A percentile compares a stretch with the other conserved stretches of the same genome.
Conservation (phyloP, 2,329 filamentous ascomycete species). For the Diatrype stigma region DNA sequence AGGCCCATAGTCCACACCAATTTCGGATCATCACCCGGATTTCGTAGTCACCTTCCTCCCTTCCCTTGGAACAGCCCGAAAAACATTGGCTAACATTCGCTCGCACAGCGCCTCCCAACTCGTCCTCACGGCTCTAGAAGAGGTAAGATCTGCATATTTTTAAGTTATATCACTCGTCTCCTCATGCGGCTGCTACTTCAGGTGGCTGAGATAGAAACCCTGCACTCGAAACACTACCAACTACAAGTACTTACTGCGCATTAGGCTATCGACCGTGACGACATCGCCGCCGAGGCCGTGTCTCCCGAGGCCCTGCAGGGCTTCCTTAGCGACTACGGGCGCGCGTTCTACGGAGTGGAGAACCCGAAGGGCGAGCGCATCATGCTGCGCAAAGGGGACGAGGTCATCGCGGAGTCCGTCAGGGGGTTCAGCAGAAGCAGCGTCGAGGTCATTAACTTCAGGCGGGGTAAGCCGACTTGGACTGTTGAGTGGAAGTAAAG, state of each 20-base stretch:
- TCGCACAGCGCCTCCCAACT: conserved; percentile 35
- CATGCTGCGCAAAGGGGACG: conserved; percentile 18
- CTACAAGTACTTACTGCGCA: too few species aligned
- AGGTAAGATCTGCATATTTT: conserved; percentile 6
- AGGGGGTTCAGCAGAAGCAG: conserved; percentile 39
- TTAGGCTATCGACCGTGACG: conserved; percentile 30
- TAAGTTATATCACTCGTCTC: background rate
- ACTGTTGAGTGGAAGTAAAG: conserved; percentile 40
- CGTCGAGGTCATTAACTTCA: conserved; percentile 62
- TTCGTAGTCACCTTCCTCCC: background rate
- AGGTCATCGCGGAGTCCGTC: conserved; percentile 51
- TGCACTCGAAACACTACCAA: too few species aligned
- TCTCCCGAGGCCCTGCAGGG: conserved; percentile 24
- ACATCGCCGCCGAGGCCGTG: conserved; percentile 24
- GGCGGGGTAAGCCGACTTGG: conserved; percentile 59
- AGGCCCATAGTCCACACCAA: background rate
- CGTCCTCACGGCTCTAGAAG: conserved; percentile 54
- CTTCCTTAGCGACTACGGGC: conserved; percentile 27
- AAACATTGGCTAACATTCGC: background rate
- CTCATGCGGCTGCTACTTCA: too few species aligned
- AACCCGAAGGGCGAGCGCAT: conserved; percentile 5
- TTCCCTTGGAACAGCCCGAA: background rate
- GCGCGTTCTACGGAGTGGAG: conserved; percentile 18
- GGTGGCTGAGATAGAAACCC: too few species aligned
- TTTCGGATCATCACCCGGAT: background rate